A percentile compares a stretch with the other conserved stretches of the same genome.
Evolutionary conservation across 23 red algal genomes (phyloP).

Genomic region (Agarophyton chilense): DNA sequence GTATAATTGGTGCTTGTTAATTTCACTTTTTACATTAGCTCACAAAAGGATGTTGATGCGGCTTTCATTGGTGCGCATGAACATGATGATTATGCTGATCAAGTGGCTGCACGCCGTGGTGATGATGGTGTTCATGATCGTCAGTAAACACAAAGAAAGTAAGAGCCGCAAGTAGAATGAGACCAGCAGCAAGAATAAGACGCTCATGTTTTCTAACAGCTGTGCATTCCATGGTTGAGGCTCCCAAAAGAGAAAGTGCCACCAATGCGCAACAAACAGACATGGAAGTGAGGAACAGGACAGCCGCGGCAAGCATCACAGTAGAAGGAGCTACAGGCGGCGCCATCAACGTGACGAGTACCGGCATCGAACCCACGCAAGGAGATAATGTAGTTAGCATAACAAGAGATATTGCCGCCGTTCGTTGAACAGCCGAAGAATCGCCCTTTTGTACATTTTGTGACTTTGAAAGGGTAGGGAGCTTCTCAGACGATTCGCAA

Average conservation of each 20-base stretch:
- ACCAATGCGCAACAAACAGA: constrained; percentile 34
- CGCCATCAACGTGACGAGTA: constrained; percentile 36
- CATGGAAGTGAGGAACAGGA: constrained; percentile 37
- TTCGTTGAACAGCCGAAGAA: constrained; percentile 21
- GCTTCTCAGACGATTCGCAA: constrained; percentile 6
- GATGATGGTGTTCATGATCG: constrained; percentile 10
- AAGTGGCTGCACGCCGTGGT: not conserved
- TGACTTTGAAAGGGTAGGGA: not conserved
- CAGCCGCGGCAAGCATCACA: constrained; percentile 19
- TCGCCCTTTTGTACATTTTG: not conserved
- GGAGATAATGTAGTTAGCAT: constrained; percentile 57
- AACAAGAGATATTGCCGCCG: constrained; percentile 43
- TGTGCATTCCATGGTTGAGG: constrained; percentile 7
- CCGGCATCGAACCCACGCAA: constrained; percentile 65
- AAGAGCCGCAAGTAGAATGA: constrained; percentile 25
- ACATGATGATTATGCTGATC: not conserved
- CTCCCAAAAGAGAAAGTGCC: constrained; percentile 21
- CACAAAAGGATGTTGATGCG: too few species aligned
- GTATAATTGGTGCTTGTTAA: too few species aligned
- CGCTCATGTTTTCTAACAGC: constrained; percentile 49
- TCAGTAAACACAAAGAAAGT: constrained; percentile 55
- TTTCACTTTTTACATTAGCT: too few species aligned
- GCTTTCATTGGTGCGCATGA: not conserved
- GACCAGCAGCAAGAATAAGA: constrained; percentile 18
- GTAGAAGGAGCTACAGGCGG: constrained; percentile 33